These are phyloP conservation scores for Zasmidium cellare DNA, from an alignment of 2,329 filamentous ascomycete species.

Conservation along the genomic window DNA sequence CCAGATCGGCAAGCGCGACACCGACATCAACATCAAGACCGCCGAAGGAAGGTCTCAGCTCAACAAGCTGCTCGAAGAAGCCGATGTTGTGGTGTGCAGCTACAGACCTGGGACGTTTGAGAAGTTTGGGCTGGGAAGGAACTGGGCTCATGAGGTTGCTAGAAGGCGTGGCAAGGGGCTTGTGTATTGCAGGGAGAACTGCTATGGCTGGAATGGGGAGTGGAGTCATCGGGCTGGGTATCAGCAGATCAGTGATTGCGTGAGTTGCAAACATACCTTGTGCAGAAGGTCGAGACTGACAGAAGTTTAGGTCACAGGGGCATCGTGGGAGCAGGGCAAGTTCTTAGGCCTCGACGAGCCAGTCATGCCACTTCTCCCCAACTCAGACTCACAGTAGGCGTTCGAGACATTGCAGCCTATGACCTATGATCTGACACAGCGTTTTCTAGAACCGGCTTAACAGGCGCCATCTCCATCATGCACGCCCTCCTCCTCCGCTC, in stretches of 20 bases:
- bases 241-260: neutral
- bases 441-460: neutral
- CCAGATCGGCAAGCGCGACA: neutral
- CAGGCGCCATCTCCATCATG: neutral
- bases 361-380: slow-evolving; percentile 8
- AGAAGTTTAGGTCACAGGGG: slow-evolving; percentile 6
- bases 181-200: neutral
- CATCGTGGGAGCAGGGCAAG: slow-evolving; percentile 16
- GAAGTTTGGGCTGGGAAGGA: neutral
- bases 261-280: no score
- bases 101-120: neutral
- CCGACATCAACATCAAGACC: neutral
- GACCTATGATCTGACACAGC: neutral
- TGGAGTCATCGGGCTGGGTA: neutral
- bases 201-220: neutral
- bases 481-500: neutral
- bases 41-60: neutral
- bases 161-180: neutral
- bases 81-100: neutral
- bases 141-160: neutral
- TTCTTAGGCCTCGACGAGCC: slow-evolving; percentile 22
- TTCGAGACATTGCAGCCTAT: neutral
- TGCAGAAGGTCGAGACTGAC: neutral
- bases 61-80: neutral
- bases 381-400: neutral